Evolutionary conservation across 768 basidiomycete species (phyloP), one percentile per base, ranked within the genome.

Genomic region (Paxillus ammoniavirescens): DNA sequence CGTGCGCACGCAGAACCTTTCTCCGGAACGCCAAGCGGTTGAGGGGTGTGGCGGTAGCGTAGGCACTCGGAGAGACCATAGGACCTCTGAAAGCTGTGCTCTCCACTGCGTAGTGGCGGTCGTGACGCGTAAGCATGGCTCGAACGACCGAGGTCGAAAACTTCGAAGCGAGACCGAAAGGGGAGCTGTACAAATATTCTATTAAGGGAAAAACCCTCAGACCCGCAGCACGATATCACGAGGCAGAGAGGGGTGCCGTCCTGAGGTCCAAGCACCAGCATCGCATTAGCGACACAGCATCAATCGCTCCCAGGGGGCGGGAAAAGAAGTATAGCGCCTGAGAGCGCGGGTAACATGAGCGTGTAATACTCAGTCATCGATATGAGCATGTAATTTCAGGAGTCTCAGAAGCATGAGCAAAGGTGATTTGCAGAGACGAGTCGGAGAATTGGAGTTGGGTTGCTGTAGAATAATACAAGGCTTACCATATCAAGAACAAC

Each of bases 231-330:
- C 9, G 43, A 52, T 36, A 17, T 54, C 50, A 35, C 45, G 62
- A 46, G 66, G 61, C 56, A 57, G 49, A 52, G 38, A 40, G 21
- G 53, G 21, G 50, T 59, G 52, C 49, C 58, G 56, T 64, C 42
- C 50, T 23, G 54, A 43, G 45, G 55, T 49, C 60, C 23, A 42
- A 55, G 59, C 53, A 56, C 13, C 17, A 13, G 10, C 65, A 67
- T 64, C 42, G 65, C 66, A 48, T 66, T 50, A 6, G 18, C 37
- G 44, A 52, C 65, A 67, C 61, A 68, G 65, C 59, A 51, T 43
- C 14, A 8, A 8, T 21, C 9, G 31, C 53, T 44, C 44, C 48
- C 47, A 30, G 49, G 14, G 40, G 43, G 35, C 26, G n/a, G 38
- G 23, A 35, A 44, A 47, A 21, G 40, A 8, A 40, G 21, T 53